phyloP scores from a whole-genome alignment of 495 filamentous ascomycete genomes.

The Cladorrhinum samala region DNA sequence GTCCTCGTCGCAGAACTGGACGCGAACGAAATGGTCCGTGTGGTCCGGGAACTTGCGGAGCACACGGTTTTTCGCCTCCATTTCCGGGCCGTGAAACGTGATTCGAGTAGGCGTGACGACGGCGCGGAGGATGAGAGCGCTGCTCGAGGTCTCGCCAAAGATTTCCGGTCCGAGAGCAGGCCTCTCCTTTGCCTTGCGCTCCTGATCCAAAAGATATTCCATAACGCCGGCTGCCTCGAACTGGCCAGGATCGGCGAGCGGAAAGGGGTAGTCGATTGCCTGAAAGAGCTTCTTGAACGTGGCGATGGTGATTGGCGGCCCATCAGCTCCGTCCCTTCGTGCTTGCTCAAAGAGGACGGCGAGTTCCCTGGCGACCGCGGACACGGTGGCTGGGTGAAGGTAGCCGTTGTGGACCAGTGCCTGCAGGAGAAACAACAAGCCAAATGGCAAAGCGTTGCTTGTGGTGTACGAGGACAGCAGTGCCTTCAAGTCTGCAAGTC shows the following conservation, averaged over 20 bases:
- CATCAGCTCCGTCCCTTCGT: constrained; percentile 8
- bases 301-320: constrained; percentile 31
- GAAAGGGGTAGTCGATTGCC: constrained; percentile 45
- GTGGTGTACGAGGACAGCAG: constrained; percentile 12
- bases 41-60: constrained; percentile 61
- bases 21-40: constrained; percentile 61
- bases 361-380: constrained; percentile 28
- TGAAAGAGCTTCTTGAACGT: constrained; percentile 44
- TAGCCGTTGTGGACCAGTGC: constrained; percentile 48
- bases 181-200: constrained; percentile 29
- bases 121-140: constrained; percentile 49
- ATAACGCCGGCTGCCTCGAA: constrained; percentile 41
- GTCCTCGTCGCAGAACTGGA: constrained; percentile 64
- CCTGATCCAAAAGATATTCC: constrained; percentile 33
- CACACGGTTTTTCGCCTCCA: constrained; percentile 67
- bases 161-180: constrained; percentile 22
- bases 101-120: constrained; percentile 64
- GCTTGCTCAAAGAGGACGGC: neutral
- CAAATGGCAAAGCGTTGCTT: constrained; percentile 24
- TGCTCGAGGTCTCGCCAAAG: constrained; percentile 17
- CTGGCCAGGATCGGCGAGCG: constrained; percentile 38
- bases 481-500: constrained; percentile 11
- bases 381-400: constrained; percentile 41
- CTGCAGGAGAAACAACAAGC: constrained; percentile 44
- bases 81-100: constrained; percentile 62